Percentiles rank a stretch among this genome's conserved stretches.
phyloP scores from a whole-genome alignment of 1,139 yeast species.

The Candida anutae region DNA sequence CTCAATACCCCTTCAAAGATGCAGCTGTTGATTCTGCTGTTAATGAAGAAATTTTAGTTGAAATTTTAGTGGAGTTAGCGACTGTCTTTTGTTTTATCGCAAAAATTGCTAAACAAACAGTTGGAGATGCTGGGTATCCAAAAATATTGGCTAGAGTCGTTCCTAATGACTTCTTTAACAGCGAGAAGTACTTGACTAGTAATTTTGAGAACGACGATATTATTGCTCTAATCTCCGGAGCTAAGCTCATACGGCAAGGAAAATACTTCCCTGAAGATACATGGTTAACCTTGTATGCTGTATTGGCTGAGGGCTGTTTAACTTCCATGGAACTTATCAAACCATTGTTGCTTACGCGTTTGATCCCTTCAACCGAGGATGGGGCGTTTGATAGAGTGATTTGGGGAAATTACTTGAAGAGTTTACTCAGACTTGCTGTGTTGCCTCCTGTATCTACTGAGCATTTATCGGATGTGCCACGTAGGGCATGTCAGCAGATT shows the following conservation, averaged over 20 bases:
- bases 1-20: slow-evolving; percentile 55
- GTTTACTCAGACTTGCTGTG: slow-evolving; percentile 46
- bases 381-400: slow-evolving; percentile 48
- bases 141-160: slow-evolving; percentile 16
- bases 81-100: slow-evolving; percentile 52
- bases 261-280: slow-evolving; percentile 58
- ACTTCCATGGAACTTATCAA: slow-evolving; percentile 51
- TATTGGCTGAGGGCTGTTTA: slow-evolving; percentile 54
- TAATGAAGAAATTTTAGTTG: slow-evolving; percentile 64
- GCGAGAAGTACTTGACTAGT: slow-evolving; percentile 24
- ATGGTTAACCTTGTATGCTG: slow-evolving; percentile 63
- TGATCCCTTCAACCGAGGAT: slow-evolving; percentile 46
- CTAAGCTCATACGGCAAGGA: slow-evolving; percentile 50
- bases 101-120: slow-evolving; percentile 40
- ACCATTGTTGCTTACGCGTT: slow-evolving; percentile 45
- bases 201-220: slow-evolving; percentile 36
- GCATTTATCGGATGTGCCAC: slow-evolving; percentile 63
- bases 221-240: slow-evolving; percentile 43
- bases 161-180: slow-evolving; percentile 26
- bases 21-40: slow-evolving; percentile 69
- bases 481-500: slow-evolving; percentile 60
- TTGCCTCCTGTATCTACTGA: slow-evolving; percentile 54
- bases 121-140: slow-evolving; percentile 38
- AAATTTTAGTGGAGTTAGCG: slow-evolving; percentile 62
- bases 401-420: slow-evolving; percentile 61